Percentiles rank a stretch among this genome's conserved stretches.
phyloP scores from a whole-genome alignment of 2,329 filamentous ascomycete species.

The Aspergillus tanneri region DNA sequence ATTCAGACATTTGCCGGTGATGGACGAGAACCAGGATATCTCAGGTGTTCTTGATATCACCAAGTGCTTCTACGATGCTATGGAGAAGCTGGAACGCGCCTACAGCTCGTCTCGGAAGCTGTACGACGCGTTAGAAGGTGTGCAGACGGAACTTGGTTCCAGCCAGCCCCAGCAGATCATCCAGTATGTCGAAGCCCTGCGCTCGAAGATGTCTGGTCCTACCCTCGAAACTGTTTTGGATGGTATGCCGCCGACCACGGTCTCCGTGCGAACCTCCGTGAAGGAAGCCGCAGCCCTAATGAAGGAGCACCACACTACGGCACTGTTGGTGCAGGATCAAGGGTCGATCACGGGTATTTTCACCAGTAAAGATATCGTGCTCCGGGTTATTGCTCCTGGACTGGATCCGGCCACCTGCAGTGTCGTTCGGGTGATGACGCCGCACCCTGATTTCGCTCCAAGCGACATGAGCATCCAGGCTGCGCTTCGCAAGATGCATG shows the following conservation, averaged over 20 bases:
- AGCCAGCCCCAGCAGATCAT: constrained; percentile 98
- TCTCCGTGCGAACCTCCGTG: constrained; percentile 92
- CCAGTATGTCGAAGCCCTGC: constrained; percentile 94
- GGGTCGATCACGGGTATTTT: constrained; percentile 98
- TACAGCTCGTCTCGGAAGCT: constrained; percentile 98
- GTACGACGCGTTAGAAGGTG: constrained; percentile 95
- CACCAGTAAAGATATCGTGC: constrained; percentile 97
- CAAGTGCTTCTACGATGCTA: constrained; percentile 99
- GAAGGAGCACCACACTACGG: constrained; percentile 99
- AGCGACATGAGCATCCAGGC: constrained; percentile 99
- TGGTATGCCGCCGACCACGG: constrained; percentile 86
- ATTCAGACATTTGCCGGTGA: constrained; percentile 94
- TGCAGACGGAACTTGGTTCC: constrained; percentile 92
- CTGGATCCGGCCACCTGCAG: constrained; percentile 93
- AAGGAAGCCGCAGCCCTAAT: constrained; percentile 93
- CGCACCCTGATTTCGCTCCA: constrained; percentile 96
- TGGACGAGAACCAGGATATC: constrained; percentile 99
- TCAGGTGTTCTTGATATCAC: constrained; percentile 97
- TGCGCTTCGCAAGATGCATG: constrained; percentile 97
- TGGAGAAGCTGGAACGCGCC: constrained; percentile 98
- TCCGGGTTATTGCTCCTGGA: constrained; percentile 95
- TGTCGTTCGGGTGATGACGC: constrained; percentile 98
- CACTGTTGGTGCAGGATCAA: constrained; percentile 92
- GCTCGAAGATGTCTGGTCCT: constrained; percentile 95
- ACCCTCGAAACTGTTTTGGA: constrained; percentile 93